These are phyloP conservation scores for Arthroderma sp. DNA, from an alignment of 2,329 filamentous ascomycete genomes.

Conservation along the genomic window DNA sequence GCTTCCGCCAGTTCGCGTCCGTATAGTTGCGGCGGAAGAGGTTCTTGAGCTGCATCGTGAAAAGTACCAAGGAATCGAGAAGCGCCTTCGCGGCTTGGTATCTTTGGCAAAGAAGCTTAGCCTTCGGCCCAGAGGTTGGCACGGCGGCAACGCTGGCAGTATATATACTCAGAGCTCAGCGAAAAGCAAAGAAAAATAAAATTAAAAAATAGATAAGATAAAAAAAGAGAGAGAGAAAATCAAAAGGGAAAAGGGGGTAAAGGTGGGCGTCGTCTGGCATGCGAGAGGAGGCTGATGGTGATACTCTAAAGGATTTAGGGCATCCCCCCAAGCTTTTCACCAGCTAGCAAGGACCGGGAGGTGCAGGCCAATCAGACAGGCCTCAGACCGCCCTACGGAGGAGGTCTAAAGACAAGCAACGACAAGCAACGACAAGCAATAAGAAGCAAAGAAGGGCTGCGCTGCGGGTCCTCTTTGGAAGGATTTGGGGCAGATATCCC, in stretches of 20 bases:
- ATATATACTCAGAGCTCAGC: not conserved
- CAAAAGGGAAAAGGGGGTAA: too few relatives aligned
- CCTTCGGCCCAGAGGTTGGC: not conserved
- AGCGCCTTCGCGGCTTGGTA: not conserved
- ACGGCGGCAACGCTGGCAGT: not conserved
- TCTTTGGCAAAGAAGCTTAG: not conserved
- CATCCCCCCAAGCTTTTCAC: not conserved
- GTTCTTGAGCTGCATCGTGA: slow-evolving; percentile 5
- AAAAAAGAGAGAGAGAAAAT: too few relatives aligned
- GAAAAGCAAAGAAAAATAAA: not conserved
- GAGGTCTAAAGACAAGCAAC: not conserved
- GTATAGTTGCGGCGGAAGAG: slow-evolving; percentile 1
- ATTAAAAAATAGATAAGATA: not conserved
- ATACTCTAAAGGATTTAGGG: not conserved
- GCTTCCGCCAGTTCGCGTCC: not conserved
- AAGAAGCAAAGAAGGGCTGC: not conserved
- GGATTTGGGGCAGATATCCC: not conserved
- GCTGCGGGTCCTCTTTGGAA: not conserved
- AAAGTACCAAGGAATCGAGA: not conserved
- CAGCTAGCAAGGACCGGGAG: not conserved
- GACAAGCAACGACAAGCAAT: slow-evolving; percentile 5
- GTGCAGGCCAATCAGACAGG: not conserved
- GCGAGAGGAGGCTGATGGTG: not conserved
- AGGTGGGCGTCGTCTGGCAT: too few relatives aligned
- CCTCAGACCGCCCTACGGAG: too few relatives aligned